Evolutionary conservation across 2,329 filamentous ascomycete species (phyloP), one percentile per base, ranked within the genome.

Genomic region (Hirsutella rhossiliensis): DNA sequence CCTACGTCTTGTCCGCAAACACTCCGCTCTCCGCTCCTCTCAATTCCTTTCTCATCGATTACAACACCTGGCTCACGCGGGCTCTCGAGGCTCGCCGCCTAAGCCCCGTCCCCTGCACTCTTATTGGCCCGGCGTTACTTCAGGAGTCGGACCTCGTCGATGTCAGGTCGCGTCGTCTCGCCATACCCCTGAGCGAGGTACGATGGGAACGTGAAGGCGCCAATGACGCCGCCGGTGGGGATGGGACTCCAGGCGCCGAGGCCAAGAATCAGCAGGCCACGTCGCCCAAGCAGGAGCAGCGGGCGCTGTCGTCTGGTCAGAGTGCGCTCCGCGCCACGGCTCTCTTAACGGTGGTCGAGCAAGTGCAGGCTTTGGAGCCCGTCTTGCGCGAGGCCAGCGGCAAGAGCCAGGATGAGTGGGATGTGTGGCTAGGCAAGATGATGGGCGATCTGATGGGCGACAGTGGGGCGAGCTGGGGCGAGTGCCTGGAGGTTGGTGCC

Each of bases 401-500:
- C 13, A 94, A 94, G 69, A 87, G 83, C 55, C 79, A 85, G 57
- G 87, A 94, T 53, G 89, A 96, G 65, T 96, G 88, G 88, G 85
- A 94, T 60, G 72, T 79, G 37, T 96, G 89, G 89, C 79, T 85
- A 65, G 80, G 82, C 36, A 86, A 82, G 62, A 86, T 95, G 83
- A 90, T 87, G 74, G 76, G 78, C 40, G 84, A 92, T 62, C 64
- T 96, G 56, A 73, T 94, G 57, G 80, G 83, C 59, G 82, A 90
- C 48, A 81, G 80, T 44, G 85, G 86, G 18, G 82, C 85, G 17
- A 80, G 77, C 40, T 88, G 80, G 68, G 88, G 89, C 40, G 89
- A 96, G 62, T 94, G 87, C 62, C 66, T 96, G 18, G 87, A 78
- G 55, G 79, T 88, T 50, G 86, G 90, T 32, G 92, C 88, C 61